These are phyloP conservation scores for Beauveria scarabaeidicola DNA, from an alignment of 2,329 filamentous ascomycete species.

Conservation along the genomic window DNA sequence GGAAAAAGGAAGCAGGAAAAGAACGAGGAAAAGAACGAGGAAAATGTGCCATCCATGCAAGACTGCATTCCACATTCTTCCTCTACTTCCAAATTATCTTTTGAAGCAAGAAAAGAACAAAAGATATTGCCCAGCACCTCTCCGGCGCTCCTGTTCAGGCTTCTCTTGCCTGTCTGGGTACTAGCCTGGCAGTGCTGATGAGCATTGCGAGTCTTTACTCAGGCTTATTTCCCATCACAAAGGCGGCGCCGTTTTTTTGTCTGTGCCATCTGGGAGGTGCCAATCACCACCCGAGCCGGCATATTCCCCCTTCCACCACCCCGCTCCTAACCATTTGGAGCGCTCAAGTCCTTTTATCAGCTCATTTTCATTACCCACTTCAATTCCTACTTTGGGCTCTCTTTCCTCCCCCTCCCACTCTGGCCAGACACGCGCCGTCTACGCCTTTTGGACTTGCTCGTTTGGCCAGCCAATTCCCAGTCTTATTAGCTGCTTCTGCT, in stretches of 20 bases:
- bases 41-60: background rate
- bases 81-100: background rate
- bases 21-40: slow-evolving; percentile 11
- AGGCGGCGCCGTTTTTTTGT: slow-evolving; percentile 5
- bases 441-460: background rate
- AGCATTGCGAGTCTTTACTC: slow-evolving; percentile 5
- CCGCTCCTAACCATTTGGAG: slow-evolving; percentile 6
- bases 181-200: slow-evolving; percentile 8
- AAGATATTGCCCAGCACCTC: background rate
- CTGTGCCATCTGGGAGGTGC: slow-evolving; percentile 1
- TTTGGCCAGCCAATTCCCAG: background rate
- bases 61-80: background rate
- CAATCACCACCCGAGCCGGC: slow-evolving; percentile 8
- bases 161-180: slow-evolving; percentile 13
- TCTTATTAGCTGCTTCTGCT: background rate
- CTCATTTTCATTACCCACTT: slow-evolving; percentile 12
- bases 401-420: background rate
- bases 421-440: background rate
- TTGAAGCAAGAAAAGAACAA: background rate
- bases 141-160: slow-evolving; percentile 7
- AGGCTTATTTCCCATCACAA: slow-evolving; percentile 3
- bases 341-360: slow-evolving; percentile 10
- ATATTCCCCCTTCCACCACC: slow-evolving; percentile 7
- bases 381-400: slow-evolving; percentile 8
- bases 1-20: slow-evolving; percentile 2